Evolutionary conservation across 2,329 filamentous ascomycete species (phyloP).

Genomic region (Zymoseptoria brevis): DNA sequence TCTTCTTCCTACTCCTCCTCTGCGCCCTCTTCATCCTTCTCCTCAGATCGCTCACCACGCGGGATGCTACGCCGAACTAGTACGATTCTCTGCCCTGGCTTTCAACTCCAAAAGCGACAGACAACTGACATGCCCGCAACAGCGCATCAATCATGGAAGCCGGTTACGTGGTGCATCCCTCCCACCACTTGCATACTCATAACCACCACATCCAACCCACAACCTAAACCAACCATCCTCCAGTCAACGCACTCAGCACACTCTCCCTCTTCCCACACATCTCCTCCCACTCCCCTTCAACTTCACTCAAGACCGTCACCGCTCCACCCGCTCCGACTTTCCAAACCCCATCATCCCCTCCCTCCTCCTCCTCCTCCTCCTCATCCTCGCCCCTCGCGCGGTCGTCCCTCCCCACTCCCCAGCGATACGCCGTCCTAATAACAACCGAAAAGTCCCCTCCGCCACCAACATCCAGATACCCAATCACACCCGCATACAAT

Average conservation of each 20-base stretch:
- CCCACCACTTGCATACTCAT: not conserved
- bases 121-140: too few species aligned
- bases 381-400: too few species aligned
- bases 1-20: not conserved
- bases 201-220: not conserved
- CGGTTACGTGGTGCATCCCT: not conserved
- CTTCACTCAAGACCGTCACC: slow-evolving; percentile 74
- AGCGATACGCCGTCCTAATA: slow-evolving; percentile 77
- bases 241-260: slow-evolving; percentile 8
- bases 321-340: slow-evolving; percentile 83
- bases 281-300: slow-evolving; percentile 77
- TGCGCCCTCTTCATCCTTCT: not conserved
- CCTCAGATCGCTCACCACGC: not conserved
- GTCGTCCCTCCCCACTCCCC: too few species aligned
- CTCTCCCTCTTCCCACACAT: slow-evolving; percentile 52
- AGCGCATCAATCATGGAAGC: not conserved
- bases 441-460: slow-evolving; percentile 85
- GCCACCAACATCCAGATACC: slow-evolving; percentile 80
- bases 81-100: not conserved
- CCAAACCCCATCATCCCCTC: slow-evolving; percentile 46
- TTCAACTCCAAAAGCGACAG: too few species aligned
- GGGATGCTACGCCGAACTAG: not conserved
- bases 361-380: slow-evolving; percentile 36
- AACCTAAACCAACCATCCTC: not conserved
- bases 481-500: slow-evolving; percentile 80